Evolutionary conservation across 2,329 filamentous ascomycete genomes (phyloP).

Genomic region (Alternaria tenuissima): DNA sequence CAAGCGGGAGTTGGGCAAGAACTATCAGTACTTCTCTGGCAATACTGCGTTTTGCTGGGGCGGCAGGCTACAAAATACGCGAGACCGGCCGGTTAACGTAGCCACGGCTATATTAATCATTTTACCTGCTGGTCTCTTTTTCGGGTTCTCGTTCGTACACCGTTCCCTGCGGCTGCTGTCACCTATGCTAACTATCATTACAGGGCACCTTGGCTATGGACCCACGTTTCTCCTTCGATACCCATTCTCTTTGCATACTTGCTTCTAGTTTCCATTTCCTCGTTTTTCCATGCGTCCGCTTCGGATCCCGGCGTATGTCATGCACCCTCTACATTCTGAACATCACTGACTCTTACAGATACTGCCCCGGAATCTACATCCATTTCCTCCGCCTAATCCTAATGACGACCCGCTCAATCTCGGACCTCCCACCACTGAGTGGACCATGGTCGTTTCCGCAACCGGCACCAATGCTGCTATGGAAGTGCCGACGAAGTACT

Average conservation of each 20-base stretch:
- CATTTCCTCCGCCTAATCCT: slow-evolving; percentile 77
- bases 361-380: slow-evolving; percentile 88
- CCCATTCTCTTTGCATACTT: slow-evolving; percentile 90
- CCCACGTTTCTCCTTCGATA: slow-evolving; percentile 84
- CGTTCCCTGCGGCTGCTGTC: background rate
- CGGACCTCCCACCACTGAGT: slow-evolving; percentile 88
- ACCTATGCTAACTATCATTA: slow-evolving; percentile 27
- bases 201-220: slow-evolving; percentile 82
- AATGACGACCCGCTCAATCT: slow-evolving; percentile 82
- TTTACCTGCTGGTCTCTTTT: slow-evolving; percentile 82
- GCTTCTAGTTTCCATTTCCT: slow-evolving; percentile 90
- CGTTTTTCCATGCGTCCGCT: slow-evolving; percentile 90
- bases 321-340: background rate
- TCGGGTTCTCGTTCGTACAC: slow-evolving; percentile 72
- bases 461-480: slow-evolving; percentile 81
- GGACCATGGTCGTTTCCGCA: slow-evolving; percentile 87
- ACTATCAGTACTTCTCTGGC: slow-evolving; percentile 92
- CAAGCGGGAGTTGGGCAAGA: slow-evolving; percentile 66
- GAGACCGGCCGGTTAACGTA: slow-evolving; percentile 86
- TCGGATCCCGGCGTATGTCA: slow-evolving; percentile 90
- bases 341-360: slow-evolving; percentile 66
- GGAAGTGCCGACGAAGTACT: slow-evolving; percentile 98
- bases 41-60: slow-evolving; percentile 91
- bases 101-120: slow-evolving; percentile 83
- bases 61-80: slow-evolving; percentile 87